phyloP scores from a whole-genome alignment of 139 green algal genomes.

The Mesotaenium endlicherianum region DNA sequence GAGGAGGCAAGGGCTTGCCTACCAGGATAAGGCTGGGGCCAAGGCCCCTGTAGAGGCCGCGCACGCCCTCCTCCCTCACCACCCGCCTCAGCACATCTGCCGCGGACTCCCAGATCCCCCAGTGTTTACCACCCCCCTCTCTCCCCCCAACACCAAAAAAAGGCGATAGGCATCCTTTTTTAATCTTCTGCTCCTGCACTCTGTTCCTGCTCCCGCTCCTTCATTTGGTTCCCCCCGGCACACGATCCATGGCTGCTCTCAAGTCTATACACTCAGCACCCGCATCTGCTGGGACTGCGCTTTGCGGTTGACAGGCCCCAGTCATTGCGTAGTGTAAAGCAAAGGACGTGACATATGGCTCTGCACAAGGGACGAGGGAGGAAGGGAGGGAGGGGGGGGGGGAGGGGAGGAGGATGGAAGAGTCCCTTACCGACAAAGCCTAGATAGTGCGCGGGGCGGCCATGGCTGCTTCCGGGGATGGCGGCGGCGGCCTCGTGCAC shows the following conservation, averaged over 20 bases:
- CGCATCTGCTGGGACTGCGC: too few relatives aligned
- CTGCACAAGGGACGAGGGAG: not conserved
- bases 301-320: too few relatives aligned
- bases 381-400: not conserved
- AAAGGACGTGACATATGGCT: too few relatives aligned
- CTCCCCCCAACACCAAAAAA: not conserved
- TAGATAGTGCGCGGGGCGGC: not conserved
- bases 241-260: too few relatives aligned
- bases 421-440: not conserved
- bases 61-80: slow-evolving; percentile 69
- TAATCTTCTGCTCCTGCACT: not conserved
- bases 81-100: slow-evolving; percentile 21
- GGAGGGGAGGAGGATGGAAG: not conserved
- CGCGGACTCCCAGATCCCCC: not conserved
- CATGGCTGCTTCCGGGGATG: not conserved
- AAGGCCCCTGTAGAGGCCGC: slow-evolving; percentile 85
- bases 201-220: not conserved
- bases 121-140: not conserved
- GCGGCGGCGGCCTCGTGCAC: not conserved
- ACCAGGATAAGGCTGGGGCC: slow-evolving; percentile 84
- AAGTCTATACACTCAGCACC: too few relatives aligned
- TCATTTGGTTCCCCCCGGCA: not conserved
- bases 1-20: not conserved
- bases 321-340: too few relatives aligned
- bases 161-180: not conserved